Percentiles rank a stretch among this genome's conserved stretches.
phyloP scores from a whole-genome alignment of 2,329 filamentous ascomycete genomes.

The Didymella sp. region DNA sequence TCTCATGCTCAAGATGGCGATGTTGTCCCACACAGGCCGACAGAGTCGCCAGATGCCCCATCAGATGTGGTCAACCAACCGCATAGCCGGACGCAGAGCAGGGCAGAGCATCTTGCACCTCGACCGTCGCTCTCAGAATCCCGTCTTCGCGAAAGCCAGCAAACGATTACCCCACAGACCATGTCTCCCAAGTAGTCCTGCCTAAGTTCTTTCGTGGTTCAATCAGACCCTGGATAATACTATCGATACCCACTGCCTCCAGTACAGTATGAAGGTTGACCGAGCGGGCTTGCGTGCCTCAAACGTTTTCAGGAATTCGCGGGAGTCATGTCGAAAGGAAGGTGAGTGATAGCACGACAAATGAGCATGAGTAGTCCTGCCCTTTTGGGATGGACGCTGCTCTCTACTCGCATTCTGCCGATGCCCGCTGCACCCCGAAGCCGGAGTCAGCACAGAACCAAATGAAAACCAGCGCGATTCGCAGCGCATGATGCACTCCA shows the following conservation, averaged over 20 bases:
- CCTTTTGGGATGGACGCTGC: slow-evolving; percentile 10
- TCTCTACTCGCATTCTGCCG: slow-evolving; percentile 9
- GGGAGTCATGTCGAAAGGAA: slow-evolving; percentile 16
- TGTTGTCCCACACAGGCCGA: slow-evolving; percentile 19
- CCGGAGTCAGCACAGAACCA: slow-evolving; percentile 7
- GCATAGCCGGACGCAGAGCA: slow-evolving; percentile 28
- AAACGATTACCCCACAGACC: slow-evolving; percentile 28
- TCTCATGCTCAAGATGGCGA: slow-evolving; percentile 39
- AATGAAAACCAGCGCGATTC: slow-evolving; percentile 6
- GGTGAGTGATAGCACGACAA: slow-evolving; percentile 1
- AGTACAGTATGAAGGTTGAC: background rate
- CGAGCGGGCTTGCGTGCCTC: background rate
- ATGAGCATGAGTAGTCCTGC: slow-evolving; percentile 8
- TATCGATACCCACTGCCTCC: background rate
- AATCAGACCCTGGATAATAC: background rate
- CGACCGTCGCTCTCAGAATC: slow-evolving; percentile 31
- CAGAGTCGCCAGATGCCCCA: slow-evolving; percentile 24
- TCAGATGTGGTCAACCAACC: slow-evolving; percentile 30
- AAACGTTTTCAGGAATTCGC: background rate
- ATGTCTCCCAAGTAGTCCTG: background rate
- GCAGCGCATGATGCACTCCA: slow-evolving; percentile 11
- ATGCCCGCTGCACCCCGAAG: slow-evolving; percentile 18
- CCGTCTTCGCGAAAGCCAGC: slow-evolving; percentile 36
- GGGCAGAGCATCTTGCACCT: slow-evolving; percentile 13
- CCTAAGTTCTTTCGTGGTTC: background rate